phyloP scores from a whole-genome alignment of 495 filamentous ascomycete species.

The Terfezia claveryi region DNA sequence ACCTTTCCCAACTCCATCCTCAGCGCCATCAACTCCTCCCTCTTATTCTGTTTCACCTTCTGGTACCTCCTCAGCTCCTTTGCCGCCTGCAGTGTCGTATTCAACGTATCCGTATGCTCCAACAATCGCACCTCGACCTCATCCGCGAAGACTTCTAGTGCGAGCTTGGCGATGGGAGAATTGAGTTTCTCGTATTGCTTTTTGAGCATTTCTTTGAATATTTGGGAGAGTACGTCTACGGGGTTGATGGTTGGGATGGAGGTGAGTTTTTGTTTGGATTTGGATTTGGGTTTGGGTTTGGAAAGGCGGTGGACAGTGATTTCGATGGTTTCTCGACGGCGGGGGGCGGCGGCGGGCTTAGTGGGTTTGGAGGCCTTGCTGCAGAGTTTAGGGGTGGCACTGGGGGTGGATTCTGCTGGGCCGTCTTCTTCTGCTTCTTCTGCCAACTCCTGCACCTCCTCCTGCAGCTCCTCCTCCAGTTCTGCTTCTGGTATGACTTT shows the following conservation, averaged over 20 bases:
- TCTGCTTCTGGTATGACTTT: background rate
- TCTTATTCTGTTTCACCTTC: slow-evolving; percentile 8
- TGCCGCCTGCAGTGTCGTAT: slow-evolving; percentile 8
- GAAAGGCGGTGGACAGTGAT: background rate
- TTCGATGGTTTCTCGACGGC: background rate
- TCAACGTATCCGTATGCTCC: slow-evolving; percentile 14
- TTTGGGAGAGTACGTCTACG: slow-evolving; percentile 12
- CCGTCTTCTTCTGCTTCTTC: background rate
- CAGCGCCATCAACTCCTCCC: slow-evolving; percentile 7
- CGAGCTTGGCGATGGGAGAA: slow-evolving; percentile 2
- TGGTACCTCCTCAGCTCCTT: slow-evolving; percentile 6
- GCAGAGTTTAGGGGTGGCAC: background rate
- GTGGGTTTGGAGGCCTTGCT: background rate
- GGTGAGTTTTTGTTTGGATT: background rate
- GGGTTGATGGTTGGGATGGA: slow-evolving; percentile 4
- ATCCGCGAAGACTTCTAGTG: slow-evolving; percentile 13
- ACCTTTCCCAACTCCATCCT: slow-evolving; percentile 6
- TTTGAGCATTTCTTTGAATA: slow-evolving; percentile 10
- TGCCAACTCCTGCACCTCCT: background rate
- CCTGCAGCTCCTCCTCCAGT: background rate
- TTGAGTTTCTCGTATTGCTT: slow-evolving; percentile 7
- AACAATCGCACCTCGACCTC: slow-evolving; percentile 10
- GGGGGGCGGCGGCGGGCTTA: background rate
- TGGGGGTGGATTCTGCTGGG: background rate
- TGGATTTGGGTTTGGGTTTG: background rate